These are phyloP conservation scores for Picea sitchensis DNA, from an alignment of 75 land plant genomes.

Conservation along the genomic window DNA sequence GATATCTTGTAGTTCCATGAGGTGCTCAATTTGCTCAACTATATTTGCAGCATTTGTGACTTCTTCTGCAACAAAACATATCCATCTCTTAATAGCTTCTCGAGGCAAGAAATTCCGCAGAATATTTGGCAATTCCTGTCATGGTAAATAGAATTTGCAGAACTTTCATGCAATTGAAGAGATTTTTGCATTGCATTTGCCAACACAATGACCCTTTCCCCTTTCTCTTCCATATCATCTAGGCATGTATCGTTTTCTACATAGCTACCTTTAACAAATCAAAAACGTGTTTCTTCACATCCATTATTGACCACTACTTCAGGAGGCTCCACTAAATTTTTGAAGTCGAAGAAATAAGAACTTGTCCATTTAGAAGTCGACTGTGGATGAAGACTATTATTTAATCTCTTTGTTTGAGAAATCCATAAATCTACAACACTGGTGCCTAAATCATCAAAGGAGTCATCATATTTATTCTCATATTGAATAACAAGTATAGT, in stretches of 20 bases:
- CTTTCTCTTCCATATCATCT: conserved; percentile 20
- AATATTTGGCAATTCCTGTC: conserved; percentile 46
- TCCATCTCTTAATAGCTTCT: conserved; percentile 77
- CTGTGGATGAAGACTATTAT: conserved; percentile 21
- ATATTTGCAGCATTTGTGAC: no score
- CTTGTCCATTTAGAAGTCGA: conserved; percentile 29
- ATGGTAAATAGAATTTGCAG: conserved; percentile 20
- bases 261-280: conserved; percentile 73
- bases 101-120: conserved; percentile 59
- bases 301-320: not conserved
- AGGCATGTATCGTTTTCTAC: conserved; percentile 38
- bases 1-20: conserved; percentile 89
- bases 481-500: conserved; percentile 59
- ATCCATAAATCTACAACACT: conserved; percentile 49
- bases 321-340: conserved; percentile 37
- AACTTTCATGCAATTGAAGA: conserved; percentile 38
- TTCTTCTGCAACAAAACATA: no score
- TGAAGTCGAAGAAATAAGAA: conserved; percentile 63
- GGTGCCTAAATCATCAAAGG: conserved; percentile 88
- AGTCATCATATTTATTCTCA: conserved; percentile 99
- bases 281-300: conserved; percentile 67
- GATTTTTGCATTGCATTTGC: conserved; percentile 49
- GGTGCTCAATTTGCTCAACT: conserved; percentile 84
- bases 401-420: conserved; percentile 62
- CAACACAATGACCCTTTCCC: conserved; percentile 32